Evolutionary conservation across 1,139 yeast species (phyloP).

Genomic region (Kodamaea sp.): DNA sequence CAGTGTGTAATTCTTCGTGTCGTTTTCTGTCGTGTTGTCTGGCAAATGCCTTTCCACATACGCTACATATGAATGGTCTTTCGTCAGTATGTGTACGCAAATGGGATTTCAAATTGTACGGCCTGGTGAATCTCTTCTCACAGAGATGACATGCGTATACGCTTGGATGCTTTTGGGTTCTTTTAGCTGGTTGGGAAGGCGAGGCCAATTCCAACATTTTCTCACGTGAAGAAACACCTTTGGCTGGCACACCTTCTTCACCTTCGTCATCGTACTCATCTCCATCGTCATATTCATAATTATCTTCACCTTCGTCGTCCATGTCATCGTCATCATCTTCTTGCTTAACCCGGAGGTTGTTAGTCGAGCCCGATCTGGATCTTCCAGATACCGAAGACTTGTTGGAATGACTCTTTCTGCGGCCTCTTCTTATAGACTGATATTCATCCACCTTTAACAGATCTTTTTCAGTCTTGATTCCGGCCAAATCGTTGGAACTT

Average conservation of each 20-base stretch:
- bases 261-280: conserved; percentile 14
- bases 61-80: conserved; percentile 81
- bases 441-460: conserved; percentile 39
- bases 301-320: conserved; percentile 16
- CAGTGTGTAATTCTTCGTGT: conserved; percentile 90
- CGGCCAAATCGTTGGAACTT: conserved; percentile 3
- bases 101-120: conserved; percentile 90
- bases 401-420: conserved; percentile 31
- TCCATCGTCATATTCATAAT: conserved; percentile 14
- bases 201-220: conserved; percentile 66
- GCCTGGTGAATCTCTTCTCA: conserved; percentile 85
- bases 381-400: conserved; percentile 14
- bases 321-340: conserved; percentile 14
- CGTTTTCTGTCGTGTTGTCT: conserved; percentile 93
- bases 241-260: conserved; percentile 6
- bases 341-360: conserved; percentile 3
- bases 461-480: conserved; percentile 15
- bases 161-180: conserved; percentile 76
- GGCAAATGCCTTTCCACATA: conserved; percentile 94
- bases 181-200: conserved; percentile 48
- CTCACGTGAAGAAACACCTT: conserved; percentile 42
- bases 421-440: conserved; percentile 33
- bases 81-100: conserved; percentile 92
- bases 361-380: conserved; percentile 18
- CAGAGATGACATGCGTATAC: conserved; percentile 83